Conservation (phyloP, 1,139 yeast species). For the Tardiomyces digboiensis region DNA sequence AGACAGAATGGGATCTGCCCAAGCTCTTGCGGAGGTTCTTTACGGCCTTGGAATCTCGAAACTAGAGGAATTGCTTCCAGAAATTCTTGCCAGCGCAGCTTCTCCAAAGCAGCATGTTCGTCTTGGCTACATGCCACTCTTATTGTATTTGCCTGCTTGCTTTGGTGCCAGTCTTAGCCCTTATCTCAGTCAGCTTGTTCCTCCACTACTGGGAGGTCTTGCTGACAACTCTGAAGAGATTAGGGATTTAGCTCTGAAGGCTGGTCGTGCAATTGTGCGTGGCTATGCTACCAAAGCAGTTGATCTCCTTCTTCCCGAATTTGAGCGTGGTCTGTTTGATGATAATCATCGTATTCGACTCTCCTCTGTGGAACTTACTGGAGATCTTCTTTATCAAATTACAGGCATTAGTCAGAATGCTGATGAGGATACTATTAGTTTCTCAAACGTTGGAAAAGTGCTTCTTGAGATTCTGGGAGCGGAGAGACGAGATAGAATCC, state of each 20-base stretch:
- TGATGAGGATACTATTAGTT: conserved; percentile 28
- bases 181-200: conserved; percentile 73
- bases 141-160: conserved; percentile 87
- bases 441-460: conserved; percentile 45
- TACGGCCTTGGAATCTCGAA: conserved; percentile 84
- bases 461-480: conserved; percentile 75
- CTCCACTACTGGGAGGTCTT: conserved; percentile 82
- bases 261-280: conserved; percentile 86
- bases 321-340: conserved; percentile 84
- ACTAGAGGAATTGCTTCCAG: conserved; percentile 82
- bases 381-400: conserved; percentile 89
- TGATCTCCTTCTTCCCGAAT: conserved; percentile 86
- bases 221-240: conserved; percentile 86
- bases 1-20: conserved; percentile 95
- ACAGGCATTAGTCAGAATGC: conserved; percentile 62
- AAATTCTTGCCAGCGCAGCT: conserved; percentile 63
- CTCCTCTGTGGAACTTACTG: conserved; percentile 94
- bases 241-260: conserved; percentile 82
- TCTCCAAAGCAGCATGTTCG: conserved; percentile 62
- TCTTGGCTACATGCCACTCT: conserved; percentile 88
- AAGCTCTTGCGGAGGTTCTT: conserved; percentile 89
- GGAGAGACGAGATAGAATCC: conserved; percentile 79
- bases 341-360: conserved; percentile 79
- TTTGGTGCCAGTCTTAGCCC: conserved; percentile 92
- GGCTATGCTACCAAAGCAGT: conserved; percentile 92